Evolutionary conservation across 208 protist genomes (phyloP), one percentile per base, ranked within the genome.

Genomic region (Strigomonas galati): DNA sequence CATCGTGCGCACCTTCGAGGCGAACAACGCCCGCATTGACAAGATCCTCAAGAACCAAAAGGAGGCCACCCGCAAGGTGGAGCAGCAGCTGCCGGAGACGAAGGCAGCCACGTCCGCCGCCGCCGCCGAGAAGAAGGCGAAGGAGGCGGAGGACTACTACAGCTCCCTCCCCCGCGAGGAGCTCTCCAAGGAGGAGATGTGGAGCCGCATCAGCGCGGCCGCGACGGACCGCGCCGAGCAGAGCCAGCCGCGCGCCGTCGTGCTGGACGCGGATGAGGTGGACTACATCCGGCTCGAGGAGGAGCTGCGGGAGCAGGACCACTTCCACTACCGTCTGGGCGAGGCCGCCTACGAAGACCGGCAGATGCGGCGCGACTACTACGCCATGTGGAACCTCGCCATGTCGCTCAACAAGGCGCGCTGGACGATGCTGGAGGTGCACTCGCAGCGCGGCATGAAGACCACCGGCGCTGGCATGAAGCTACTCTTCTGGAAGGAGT

Each of bases 391-490:
- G 84, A 81, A 81, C 40, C 62, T 95, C 5, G 80, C 85, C 51
- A 91, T 91, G 83, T 81, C 84, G 14, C 79, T 95, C 37, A 95
- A 95, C 65, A 91, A 87, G 71, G 90, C 90, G 23, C 84, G 90
- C 44, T 95, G 90, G 87, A 82, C 76, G n/a, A 92, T 93, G 90
- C 79, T 95, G 14, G 87, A 95, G 74, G 87, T 93, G 44, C 82
- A 92, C 62, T 81, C 85, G 37, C 85, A 95, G 76, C 82, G 83
- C 21, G 87, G 87, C 43, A 76, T 92, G 62, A 95, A 92, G 67
- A 91, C 81, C 32, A 95, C 90, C 30, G 90, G 90, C n/a, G 90
- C 87, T n/a, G 82, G 85, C 30, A 93, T 95, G 84, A 93, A 93
- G 74, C 69, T 91, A 7, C 77, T 95, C 49, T 95, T 91, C 68